A percentile compares a stretch with the other conserved stretches of the same genome.
Evolutionary conservation across 2,329 filamentous ascomycete genomes (phyloP).

Genomic region (Phoma sp.): DNA sequence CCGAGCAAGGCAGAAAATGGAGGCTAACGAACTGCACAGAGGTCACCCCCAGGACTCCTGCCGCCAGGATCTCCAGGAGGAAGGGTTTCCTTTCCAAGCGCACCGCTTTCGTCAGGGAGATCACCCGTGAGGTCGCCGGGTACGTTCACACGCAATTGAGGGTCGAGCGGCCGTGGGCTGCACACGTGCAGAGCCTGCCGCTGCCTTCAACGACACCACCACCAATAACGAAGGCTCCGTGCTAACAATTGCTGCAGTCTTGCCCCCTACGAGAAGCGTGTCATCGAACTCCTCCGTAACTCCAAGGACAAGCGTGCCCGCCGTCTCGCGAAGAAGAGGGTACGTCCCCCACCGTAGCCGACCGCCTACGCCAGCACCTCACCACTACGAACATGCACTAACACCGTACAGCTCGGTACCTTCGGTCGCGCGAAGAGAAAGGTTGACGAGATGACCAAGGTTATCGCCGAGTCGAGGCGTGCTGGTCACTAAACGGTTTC

Average conservation of each 20-base stretch:
- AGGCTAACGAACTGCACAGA: conserved; percentile 46
- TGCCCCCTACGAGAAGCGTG: conserved; percentile 81
- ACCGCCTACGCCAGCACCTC: not conserved
- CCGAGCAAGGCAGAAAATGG: conserved; percentile 21
- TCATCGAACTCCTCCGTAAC: conserved; percentile 99
- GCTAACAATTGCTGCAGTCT: conserved; percentile 27
- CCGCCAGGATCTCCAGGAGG: conserved; percentile 66
- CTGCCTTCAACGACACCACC: not conserved
- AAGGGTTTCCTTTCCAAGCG: conserved; percentile 98
- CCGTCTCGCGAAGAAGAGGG: conserved; percentile 99
- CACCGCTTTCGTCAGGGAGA: conserved; percentile 94
- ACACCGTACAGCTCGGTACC: conserved; percentile 78
- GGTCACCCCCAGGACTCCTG: conserved; percentile 59
- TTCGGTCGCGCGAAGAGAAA: conserved; percentile 99
- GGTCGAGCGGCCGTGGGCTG: conserved; percentile 17
- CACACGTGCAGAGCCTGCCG: conserved; percentile 51
- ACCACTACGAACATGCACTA: conserved; percentile 28
- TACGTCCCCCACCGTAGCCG: conserved; percentile 57
- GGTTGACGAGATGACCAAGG: conserved; percentile 98
- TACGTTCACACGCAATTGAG: conserved; percentile 57
- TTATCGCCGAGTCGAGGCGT: conserved; percentile 95
- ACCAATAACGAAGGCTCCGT: not conserved
- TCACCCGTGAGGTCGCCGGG: conserved; percentile 98
- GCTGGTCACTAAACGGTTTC: conserved; percentile 66
- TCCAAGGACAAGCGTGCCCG: conserved; percentile 98